Percentiles rank a stretch among this genome's conserved stretches.
These are phyloP conservation scores for Bidens hawaiensis DNA, from an alignment of 140 eudicot species.

Conservation along the genomic window DNA sequence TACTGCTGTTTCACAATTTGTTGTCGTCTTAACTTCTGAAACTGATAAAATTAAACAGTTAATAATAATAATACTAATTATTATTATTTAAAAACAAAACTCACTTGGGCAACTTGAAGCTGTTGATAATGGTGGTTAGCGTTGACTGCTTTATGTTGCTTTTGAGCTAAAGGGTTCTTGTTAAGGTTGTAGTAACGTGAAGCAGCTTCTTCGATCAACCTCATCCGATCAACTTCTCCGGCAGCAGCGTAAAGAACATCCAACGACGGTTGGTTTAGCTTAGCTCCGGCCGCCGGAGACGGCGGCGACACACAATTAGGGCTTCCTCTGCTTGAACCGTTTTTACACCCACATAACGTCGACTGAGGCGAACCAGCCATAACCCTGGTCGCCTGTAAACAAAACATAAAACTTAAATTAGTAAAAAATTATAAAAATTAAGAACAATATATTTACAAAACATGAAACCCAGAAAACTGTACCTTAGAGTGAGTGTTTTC, in stretches of 20 bases:
- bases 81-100: background rate
- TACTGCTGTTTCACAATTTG: conserved; percentile 48
- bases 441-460: background rate
- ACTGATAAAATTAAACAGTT: too few relatives aligned
- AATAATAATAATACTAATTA: too few relatives aligned
- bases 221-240: conserved; percentile 75
- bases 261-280: too few relatives aligned
- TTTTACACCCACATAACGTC: too few relatives aligned
- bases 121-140: conserved; percentile 45
- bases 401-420: background rate
- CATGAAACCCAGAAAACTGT: background rate
- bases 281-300: too few relatives aligned
- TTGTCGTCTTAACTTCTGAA: conserved; percentile 46
- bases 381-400: conserved; percentile 43
- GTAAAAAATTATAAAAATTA: background rate
- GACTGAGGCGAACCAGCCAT: too few relatives aligned
- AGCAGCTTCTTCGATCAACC: conserved; percentile 44
- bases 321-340: too few relatives aligned
- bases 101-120: conserved; percentile 49
- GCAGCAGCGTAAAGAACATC: too few relatives aligned
- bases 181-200: conserved; percentile 14
- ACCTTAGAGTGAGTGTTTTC: conserved; percentile 37
- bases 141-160: conserved; percentile 25
- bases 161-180: background rate
- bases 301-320: too few relatives aligned